Evolutionary conservation across 306 rosid species (phyloP).

Genomic region (Vigna trinervia): DNA sequence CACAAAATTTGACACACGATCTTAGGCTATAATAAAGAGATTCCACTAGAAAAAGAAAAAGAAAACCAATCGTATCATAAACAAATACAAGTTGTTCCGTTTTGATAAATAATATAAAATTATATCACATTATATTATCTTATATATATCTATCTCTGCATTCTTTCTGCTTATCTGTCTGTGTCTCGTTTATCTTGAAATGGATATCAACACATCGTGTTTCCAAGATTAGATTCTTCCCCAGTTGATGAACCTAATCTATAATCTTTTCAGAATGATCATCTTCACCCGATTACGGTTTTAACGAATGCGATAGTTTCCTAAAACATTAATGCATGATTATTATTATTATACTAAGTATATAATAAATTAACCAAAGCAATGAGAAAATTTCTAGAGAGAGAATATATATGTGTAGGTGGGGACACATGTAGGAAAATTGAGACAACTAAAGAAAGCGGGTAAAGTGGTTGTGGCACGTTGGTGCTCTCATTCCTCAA

Average conservation of each 20-base stretch:
- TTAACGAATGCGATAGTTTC: conserved; percentile 46
- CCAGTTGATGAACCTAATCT: conserved; percentile 46
- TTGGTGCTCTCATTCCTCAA: conserved; percentile 57
- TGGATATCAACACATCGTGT: conserved; percentile 2
- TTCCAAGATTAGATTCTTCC: conserved; percentile 45
- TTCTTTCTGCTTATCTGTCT: conserved; percentile 32
- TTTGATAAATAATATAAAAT: conserved; percentile 16
- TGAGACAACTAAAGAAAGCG: conserved; percentile 38
- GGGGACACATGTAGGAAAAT: conserved; percentile 44
- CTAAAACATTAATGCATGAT: conserved; percentile 14
- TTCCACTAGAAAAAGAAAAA: neutral
- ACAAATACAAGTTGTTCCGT: conserved; percentile 36
- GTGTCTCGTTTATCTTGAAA: conserved; percentile 26
- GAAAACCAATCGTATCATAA: neutral
- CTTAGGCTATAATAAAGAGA: conserved; percentile 31
- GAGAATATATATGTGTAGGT: neutral
- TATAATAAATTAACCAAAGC: neutral
- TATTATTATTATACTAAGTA: neutral
- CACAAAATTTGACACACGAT: conserved; percentile 33
- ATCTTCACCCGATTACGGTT: conserved; percentile 41
- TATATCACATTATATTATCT: too few relatives aligned
- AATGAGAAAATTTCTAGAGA: conserved; percentile 8
- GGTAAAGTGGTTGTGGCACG: conserved; percentile 55
- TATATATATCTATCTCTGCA: neutral
- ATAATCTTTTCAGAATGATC: conserved; percentile 45